Base-by-base conservation (phyloP, 1,284 basidiomycete species). In the Trametes hirsuta region DNA sequence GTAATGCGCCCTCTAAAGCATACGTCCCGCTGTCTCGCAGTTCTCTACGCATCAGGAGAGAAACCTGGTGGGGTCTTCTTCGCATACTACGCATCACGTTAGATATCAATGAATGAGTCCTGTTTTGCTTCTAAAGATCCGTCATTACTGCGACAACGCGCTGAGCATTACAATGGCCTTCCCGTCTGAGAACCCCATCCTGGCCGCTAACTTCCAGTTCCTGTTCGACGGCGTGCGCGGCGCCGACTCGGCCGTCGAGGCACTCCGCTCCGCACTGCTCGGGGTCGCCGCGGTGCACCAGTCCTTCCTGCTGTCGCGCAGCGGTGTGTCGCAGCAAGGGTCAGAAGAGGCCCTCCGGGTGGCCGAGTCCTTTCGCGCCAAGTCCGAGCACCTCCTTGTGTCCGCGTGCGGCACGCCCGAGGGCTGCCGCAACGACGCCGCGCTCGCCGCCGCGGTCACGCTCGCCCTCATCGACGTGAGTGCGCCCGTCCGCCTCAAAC, bases 31-130 rank as follows among this genome's bases (percentile, higher is more conserved):
- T 24, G 11, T 10, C 12, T 24, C 36, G 30, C 58, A 81, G 79
- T 83, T 77, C 74, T 75, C 71, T 58, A 72, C 72, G 64, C 72
- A 74, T 56, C 80, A 81, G 71, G 82, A 84, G 68, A 79, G 81
- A 74, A 77, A 74, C 65, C 66, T 83, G 76, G 82, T 83, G 72
- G 80, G 81, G 70, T 76, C 72, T 62, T 66, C 76, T 68, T 72
- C 77, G 68, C 76, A 78, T 69, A 75, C 74, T 72, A 77, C 77
- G 64, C 77, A 80, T 66, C 76, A 78, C 64, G 69, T 77, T 78
- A 80, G 79, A 78, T 81, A 81, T 76, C 77, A 76, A 76, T 81
- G 75, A 81, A 69, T 74, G 65, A 68, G 63, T 71, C 66, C 70
- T 72, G 68, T 70, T 71, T 62, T 62, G 67, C 60, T 72, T 69